Evolutionary conservation across 331 rosid genomes (phyloP).

Genomic region (Telfairia occidentalis): DNA sequence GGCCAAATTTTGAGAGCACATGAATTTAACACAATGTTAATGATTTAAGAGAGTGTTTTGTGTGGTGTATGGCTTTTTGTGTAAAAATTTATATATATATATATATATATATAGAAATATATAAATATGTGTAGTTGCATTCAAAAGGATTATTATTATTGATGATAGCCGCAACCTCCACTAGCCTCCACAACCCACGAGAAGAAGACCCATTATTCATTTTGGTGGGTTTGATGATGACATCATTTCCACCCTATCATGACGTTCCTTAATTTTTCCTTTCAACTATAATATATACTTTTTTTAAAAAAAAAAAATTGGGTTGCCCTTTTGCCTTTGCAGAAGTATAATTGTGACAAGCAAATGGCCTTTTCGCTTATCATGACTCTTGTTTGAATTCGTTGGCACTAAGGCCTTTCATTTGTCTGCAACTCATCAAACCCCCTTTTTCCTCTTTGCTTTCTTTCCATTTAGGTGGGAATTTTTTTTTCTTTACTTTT

Average conservation of each 20-base stretch:
- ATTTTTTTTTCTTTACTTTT: background rate
- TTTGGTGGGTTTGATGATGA: constrained; percentile 12
- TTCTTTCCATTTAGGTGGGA: constrained; percentile 1
- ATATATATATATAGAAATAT: no score
- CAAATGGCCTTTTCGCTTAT: background rate
- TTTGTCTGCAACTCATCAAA: constrained; percentile 1
- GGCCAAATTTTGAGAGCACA: constrained; percentile 3
- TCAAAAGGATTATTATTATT: constrained; percentile 7
- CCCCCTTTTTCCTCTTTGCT: background rate
- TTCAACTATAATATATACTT: background rate
- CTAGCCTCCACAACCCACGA: constrained; percentile 3
- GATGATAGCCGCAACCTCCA: constrained; percentile 10
- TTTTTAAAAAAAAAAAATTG: background rate
- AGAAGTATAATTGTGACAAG: constrained; percentile 1
- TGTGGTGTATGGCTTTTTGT: constrained; percentile 1
- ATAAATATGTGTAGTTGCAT: background rate
- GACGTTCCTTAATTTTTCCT: constrained; percentile 8
- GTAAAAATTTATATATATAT: background rate
- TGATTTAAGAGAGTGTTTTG: constrained; percentile 6
- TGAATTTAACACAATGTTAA: background rate
- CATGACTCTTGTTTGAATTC: background rate
- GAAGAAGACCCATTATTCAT: background rate
- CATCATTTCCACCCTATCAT: constrained; percentile 11
- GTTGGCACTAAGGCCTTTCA: background rate
- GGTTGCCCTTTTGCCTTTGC: background rate